Conservation (phyloP, 257 asterid genomes). For the Penstemon eatonii region DNA sequence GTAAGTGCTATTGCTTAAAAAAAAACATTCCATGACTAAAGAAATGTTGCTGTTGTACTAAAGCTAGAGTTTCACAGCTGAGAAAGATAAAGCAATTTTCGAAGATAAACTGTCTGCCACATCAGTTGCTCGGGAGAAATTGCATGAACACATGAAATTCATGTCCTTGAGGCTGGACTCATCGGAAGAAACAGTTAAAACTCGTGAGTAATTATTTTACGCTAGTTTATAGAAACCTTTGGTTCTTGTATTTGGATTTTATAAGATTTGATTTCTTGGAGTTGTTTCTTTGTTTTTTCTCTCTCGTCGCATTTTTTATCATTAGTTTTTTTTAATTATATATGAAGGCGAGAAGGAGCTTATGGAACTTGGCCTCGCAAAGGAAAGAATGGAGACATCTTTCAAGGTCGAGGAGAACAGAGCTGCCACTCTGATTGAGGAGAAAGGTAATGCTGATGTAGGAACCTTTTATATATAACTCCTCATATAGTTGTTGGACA, state of each 20-base stretch:
- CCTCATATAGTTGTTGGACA: not conserved
- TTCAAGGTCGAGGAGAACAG: constrained; percentile 57
- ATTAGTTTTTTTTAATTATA: constrained; percentile 30
- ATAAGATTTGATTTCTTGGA: constrained; percentile 9
- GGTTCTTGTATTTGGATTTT: constrained; percentile 19
- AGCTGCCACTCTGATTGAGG: constrained; percentile 50
- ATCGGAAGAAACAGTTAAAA: constrained; percentile 66
- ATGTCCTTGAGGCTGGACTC: constrained; percentile 67
- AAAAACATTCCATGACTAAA: constrained; percentile 7
- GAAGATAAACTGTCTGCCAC: constrained; percentile 77
- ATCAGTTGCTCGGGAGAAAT: constrained; percentile 66
- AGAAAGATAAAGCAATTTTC: constrained; percentile 66
- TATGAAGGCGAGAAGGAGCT: constrained; percentile 80
- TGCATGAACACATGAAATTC: constrained; percentile 64
- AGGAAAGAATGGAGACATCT: constrained; percentile 57
- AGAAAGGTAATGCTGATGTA: constrained; percentile 64
- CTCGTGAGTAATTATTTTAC: constrained; percentile 52
- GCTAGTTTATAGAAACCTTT: constrained; percentile 22
- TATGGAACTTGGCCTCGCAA: constrained; percentile 58
- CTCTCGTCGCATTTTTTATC: constrained; percentile 8
- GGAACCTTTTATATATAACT: constrained; percentile 14
- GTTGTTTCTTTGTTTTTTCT: constrained; percentile 5
- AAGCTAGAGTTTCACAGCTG: constrained; percentile 59
- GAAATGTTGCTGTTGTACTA: constrained; percentile 27
- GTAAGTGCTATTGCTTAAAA: constrained; percentile 37